These are phyloP conservation scores for Stylonectria norvegica DNA, from an alignment of 2,329 filamentous ascomycete genomes.

Conservation along the genomic window DNA sequence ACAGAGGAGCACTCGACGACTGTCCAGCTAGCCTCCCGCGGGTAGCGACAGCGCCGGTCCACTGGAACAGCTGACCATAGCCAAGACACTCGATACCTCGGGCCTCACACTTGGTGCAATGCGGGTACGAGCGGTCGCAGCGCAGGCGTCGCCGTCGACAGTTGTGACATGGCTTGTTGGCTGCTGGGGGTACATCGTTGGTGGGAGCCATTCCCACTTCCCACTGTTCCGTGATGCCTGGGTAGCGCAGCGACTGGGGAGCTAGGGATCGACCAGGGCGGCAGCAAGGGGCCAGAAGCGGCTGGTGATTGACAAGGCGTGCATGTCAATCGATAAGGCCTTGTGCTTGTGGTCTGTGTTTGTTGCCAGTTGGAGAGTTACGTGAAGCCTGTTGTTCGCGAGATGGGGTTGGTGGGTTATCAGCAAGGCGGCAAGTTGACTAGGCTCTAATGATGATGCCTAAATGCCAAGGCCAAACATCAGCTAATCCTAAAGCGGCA, in stretches of 20 bases:
- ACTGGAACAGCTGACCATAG: conserved; percentile 51
- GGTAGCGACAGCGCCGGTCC: conserved; percentile 47
- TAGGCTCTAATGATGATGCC: neutral
- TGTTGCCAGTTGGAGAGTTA: no score
- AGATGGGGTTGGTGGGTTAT: conserved; percentile 5
- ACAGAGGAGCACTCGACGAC: conserved; percentile 34
- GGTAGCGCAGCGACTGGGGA: conserved; percentile 6
- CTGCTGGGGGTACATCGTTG: conserved; percentile 24
- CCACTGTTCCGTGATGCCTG: conserved; percentile 1
- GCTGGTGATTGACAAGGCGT: conserved; percentile 14
- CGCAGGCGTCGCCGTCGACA: conserved; percentile 51
- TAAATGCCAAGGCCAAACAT: conserved; percentile 1
- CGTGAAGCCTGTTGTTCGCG: neutral
- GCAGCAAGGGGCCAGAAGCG: conserved; percentile 16
- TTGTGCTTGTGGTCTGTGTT: neutral
- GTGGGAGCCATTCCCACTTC: conserved; percentile 1
- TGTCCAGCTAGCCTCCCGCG: conserved; percentile 41
- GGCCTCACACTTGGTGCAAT: conserved; percentile 49
- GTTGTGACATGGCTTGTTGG: conserved; percentile 47
- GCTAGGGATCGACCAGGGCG: conserved; percentile 11
- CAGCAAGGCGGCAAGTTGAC: neutral
- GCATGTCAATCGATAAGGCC: conserved; percentile 5
- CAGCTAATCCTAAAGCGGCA: conserved; percentile 31
- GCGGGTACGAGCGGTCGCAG: conserved; percentile 50
- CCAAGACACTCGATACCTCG: conserved; percentile 51